Evolutionary conservation across 75 land plant species (phyloP), one percentile per base, ranked within the genome.

Genomic region (Sequoia sempervirens): DNA sequence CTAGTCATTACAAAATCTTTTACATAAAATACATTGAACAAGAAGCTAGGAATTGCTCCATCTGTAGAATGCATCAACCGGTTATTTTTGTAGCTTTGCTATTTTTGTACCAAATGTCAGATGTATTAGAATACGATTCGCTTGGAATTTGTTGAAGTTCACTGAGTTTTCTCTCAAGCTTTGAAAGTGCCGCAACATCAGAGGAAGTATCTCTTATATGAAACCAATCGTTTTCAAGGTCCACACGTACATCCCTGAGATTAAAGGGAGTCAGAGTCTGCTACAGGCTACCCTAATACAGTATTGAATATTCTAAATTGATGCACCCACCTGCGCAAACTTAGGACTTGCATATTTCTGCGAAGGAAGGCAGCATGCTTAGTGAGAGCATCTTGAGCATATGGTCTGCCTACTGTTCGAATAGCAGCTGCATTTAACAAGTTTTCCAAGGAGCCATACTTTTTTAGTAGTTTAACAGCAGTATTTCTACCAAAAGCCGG

Each of bases 401-500:
- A 94, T 20, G 88, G 89, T 90, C 87, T 97, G 5, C 95, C 99
- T 37, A 97, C 98, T 45, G 99, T 95, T 80, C 96, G 89, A 1
- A 87, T 85, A n/a, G 94, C 85, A 14, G 95, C 98, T 20, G 92
- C 94, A 64, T 56, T 89, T 13, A 97, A 88, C 81, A 97, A 84
- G 56, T 89, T 87, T 40, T 95, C 98, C 84, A 97, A 75, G 26
- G 98, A 92, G 14, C 98, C 99, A 85, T 97, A 95, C 82, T 91
- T 95, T 78, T 90, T 92, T 75, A 97, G 85, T 69, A 97, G 90
- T 87, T 96, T 97, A 82, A 96, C 28, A 52, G 99, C 97, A 26
- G 99, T 97, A 82, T 93, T 97, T 26, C 96, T 84, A 80, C 99
- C 99, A 92, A 97, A 95, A 66, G 90, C 97, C 76, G 99, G 96